Evolutionary conservation across 495 filamentous ascomycete genomes (phyloP).

Genomic region (Hamigera avellanea): DNA sequence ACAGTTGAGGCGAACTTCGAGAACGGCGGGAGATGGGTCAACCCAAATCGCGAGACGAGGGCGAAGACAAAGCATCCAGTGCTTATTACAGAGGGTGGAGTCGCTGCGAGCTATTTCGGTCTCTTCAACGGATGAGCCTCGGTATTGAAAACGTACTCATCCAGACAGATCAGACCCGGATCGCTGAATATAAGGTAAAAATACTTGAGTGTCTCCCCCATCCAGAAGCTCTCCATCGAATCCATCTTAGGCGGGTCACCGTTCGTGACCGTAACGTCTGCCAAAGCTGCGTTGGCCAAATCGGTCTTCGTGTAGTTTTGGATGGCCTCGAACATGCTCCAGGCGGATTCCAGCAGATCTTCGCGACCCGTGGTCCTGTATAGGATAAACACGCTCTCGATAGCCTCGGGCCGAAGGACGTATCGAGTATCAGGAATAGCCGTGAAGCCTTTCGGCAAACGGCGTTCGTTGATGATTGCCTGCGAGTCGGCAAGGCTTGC

Average conservation of each 20-base stretch:
- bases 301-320: slow-evolving; percentile 34
- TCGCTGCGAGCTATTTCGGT: no score
- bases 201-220: slow-evolving; percentile 61
- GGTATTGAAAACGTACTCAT: slow-evolving; percentile 59
- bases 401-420: slow-evolving; percentile 39
- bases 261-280: slow-evolving; percentile 23
- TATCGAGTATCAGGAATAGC: slow-evolving; percentile 24
- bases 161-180: slow-evolving; percentile 49
- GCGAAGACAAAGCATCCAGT: no score
- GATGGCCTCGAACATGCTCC: slow-evolving; percentile 52
- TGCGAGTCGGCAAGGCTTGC: slow-evolving; percentile 5
- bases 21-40: no score
- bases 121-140: slow-evolving; percentile 33
- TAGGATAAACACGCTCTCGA: slow-evolving; percentile 51
- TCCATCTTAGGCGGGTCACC: slow-evolving; percentile 15
- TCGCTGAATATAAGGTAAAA: slow-evolving; percentile 55
- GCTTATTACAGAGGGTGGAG: no score
- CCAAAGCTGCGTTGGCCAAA: slow-evolving; percentile 36
- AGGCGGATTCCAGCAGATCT: slow-evolving; percentile 45
- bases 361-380: slow-evolving; percentile 51
- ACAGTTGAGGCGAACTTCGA: no score
- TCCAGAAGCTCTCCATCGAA: slow-evolving; percentile 44
- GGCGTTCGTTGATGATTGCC: slow-evolving; percentile 16
- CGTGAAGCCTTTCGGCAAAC: slow-evolving; percentile 23
- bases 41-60: no score